Percentiles rank a stretch among this genome's conserved stretches.
These are phyloP conservation scores for Hypericum androsaemum DNA, from an alignment of 345 rosid genomes.

Conservation along the genomic window DNA sequence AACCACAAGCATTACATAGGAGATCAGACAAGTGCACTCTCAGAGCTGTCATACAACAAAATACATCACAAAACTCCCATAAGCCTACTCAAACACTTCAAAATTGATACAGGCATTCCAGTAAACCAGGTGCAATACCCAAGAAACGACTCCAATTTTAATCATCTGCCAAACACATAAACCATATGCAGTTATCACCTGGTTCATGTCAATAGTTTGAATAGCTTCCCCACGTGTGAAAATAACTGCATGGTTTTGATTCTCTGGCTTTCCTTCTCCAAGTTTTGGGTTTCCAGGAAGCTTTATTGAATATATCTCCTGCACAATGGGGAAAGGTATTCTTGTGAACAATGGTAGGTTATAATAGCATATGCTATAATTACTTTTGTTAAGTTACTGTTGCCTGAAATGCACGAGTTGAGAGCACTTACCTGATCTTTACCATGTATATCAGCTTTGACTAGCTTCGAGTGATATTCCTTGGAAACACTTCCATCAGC, in stretches of 20 bases:
- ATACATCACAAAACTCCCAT: too few relatives aligned
- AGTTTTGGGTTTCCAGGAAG: conserved; percentile 98
- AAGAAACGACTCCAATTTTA: too few relatives aligned
- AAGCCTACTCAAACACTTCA: too few relatives aligned
- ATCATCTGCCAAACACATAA: too few relatives aligned
- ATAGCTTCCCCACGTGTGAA: conserved; percentile 98
- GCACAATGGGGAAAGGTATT: not conserved
- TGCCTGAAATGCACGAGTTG: not conserved
- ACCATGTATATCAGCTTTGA: conserved; percentile 95
- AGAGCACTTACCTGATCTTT: conserved; percentile 74
- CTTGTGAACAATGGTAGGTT: not conserved
- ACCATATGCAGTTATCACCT: conserved; percentile 33
- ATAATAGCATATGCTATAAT: too few relatives aligned
- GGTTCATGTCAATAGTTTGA: conserved; percentile 99
- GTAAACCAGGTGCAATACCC: too few relatives aligned
- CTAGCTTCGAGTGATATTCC: conserved; percentile 80
- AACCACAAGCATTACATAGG: too few relatives aligned
- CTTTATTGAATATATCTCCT: conserved; percentile 91
- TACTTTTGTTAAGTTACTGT: too few relatives aligned
- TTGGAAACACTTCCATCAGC: conserved; percentile 44
- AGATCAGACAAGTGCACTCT: too few relatives aligned
- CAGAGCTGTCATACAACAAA: too few relatives aligned
- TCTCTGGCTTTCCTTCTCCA: conserved; percentile 99
- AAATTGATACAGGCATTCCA: too few relatives aligned
- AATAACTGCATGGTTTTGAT: conserved; percentile 90